Evolutionary conservation across 345 rosid genomes (phyloP), one percentile per base, ranked within the genome.

Genomic region (Dipteronia dyeriana): DNA sequence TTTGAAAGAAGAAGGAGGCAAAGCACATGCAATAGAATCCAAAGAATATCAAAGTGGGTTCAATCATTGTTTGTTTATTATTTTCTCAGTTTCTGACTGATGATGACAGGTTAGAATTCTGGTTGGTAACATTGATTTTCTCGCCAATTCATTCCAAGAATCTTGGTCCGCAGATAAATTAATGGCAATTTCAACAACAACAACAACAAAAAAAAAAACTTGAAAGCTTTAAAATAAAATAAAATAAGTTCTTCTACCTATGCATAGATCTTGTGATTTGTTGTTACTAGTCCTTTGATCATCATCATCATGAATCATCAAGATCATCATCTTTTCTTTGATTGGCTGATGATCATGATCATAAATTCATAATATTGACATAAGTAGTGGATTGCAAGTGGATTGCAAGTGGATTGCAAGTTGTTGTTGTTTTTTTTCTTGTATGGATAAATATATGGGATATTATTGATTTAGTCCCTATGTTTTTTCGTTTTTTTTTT

Each of bases 31-130:
- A 67, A n/a, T 71, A 73, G 82, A 74, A 85, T 81, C 80, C 85
- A 83, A 81, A 66, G 81, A 29, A 81, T 43, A 75, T 64, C 22
- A 12, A 64, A 73, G 77, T 81, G 85, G 86, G 75, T 73, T 79
- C 85, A 82, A 84, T 85, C 76, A 85, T 82, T 87, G 83, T 72
- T 74, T 75, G 86, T 71, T 82, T 77, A 84, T 82, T 74, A 65
- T 77, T 80, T 45, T 82, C 39, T 67, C 64, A 59, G 17, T 67
- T 34, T 34, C 86, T 76, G 85, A 79, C 81, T 79, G 69, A 77
- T 20, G 78, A 80, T 80, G 84, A 80, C 86, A 79, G 74, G 81
- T 74, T 84, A 84, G 87, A 85, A 88, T 85, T 85, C 82, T 70
- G 76, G 91, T 84, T 74, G 74, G 84, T 23, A 75, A 69, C 84